These are phyloP conservation scores for Tirmania nivea DNA, from an alignment of 495 filamentous ascomycete genomes.

Conservation along the genomic window DNA sequence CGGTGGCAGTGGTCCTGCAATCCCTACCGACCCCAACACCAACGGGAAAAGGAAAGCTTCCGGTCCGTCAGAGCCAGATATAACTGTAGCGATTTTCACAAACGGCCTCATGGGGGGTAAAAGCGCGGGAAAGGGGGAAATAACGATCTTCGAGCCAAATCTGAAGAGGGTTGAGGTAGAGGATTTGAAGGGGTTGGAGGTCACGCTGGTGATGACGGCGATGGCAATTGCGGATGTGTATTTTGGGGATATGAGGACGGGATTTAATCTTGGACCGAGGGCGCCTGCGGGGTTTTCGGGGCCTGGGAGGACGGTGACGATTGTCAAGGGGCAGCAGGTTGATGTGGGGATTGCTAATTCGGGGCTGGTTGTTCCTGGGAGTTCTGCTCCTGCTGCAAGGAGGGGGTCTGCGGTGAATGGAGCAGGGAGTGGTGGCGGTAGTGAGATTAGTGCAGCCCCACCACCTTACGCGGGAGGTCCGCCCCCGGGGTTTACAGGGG, in stretches of 20 bases:
- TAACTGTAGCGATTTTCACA: slow-evolving; percentile 65
- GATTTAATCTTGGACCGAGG: slow-evolving; percentile 51
- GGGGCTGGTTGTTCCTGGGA: slow-evolving; percentile 1
- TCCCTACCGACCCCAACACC: slow-evolving; percentile 35
- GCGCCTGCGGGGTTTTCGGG: slow-evolving; percentile 9
- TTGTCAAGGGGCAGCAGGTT: slow-evolving; percentile 19
- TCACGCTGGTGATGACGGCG: slow-evolving; percentile 62
- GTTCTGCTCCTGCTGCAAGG: background rate
- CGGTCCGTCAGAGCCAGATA: slow-evolving; percentile 49
- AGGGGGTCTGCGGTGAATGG: too few relatives aligned
- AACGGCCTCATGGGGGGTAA: slow-evolving; percentile 28
- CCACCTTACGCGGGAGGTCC: slow-evolving; percentile 1
- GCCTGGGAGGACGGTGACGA: slow-evolving; percentile 6
- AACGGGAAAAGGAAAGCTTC: background rate
- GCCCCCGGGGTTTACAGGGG: slow-evolving; percentile 3
- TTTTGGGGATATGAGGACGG: slow-evolving; percentile 40
- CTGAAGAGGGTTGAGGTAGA: slow-evolving; percentile 76
- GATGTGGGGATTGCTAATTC: background rate
- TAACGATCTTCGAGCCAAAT: slow-evolving; percentile 87
- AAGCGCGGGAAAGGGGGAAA: slow-evolving; percentile 26
- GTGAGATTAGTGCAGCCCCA: background rate
- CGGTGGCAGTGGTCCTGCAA: slow-evolving; percentile 37
- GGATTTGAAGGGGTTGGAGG: slow-evolving; percentile 80
- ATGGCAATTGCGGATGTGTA: slow-evolving; percentile 76
- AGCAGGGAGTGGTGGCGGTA: too few relatives aligned